Percentiles rank a stretch among this genome's conserved stretches.
phyloP scores from a whole-genome alignment of 345 rosid species.

The Citrus reticulata region DNA sequence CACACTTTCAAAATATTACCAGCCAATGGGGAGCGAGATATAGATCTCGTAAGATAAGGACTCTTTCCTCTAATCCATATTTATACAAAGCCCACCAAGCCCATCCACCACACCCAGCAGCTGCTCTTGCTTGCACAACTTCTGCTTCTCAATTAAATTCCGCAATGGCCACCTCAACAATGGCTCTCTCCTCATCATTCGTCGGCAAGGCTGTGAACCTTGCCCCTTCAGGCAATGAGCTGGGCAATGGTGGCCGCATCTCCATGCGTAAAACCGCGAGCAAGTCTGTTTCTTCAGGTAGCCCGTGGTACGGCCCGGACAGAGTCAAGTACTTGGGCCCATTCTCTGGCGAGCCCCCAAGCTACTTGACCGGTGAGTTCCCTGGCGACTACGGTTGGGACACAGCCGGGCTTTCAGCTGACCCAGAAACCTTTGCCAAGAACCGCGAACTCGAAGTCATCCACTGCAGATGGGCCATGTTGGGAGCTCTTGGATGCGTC shows the following conservation, averaged over 20 bases:
- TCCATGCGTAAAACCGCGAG: conserved; percentile 40
- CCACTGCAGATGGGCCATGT: conserved; percentile 82
- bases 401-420: conserved; percentile 86
- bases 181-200: conserved; percentile 57
- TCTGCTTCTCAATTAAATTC: not conserved
- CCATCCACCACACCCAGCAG: not conserved
- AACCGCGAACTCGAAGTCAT: conserved; percentile 88
- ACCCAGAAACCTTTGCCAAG: conserved; percentile 86
- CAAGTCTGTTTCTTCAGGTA: conserved; percentile 41
- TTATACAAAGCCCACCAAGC: conserved; percentile 9
- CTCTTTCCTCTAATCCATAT: not conserved
- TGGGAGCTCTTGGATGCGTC: conserved; percentile 74
- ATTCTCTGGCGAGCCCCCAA: conserved; percentile 59
- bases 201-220: conserved; percentile 50
- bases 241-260: conserved; percentile 38
- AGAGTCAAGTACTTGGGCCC: conserved; percentile 82
- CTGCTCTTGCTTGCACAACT: not conserved
- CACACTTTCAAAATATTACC: conserved; percentile 2
- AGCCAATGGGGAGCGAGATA: too few relatives aligned
- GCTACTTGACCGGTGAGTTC: conserved; percentile 78
- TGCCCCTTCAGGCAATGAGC: conserved; percentile 30
- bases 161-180: conserved; percentile 47
- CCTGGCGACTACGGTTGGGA: conserved; percentile 78
- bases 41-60: too few relatives aligned
- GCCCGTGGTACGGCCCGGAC: conserved; percentile 76